Evolutionary conservation across 768 basidiomycete genomes (phyloP), one percentile per base, ranked within the genome.

Genomic region (Suillus subluteus): DNA sequence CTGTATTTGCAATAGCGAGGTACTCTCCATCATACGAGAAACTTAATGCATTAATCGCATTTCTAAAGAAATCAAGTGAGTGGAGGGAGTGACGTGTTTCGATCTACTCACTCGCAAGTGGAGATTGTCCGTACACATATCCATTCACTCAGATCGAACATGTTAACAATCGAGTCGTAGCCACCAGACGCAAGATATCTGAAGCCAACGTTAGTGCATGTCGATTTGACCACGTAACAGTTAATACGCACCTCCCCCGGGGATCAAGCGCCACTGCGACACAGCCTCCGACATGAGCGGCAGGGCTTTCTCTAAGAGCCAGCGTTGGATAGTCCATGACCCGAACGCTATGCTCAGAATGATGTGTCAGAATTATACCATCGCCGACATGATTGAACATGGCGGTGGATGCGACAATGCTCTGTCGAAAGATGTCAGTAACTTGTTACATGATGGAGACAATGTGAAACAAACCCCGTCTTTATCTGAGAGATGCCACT

Each of bases 21-120:
- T 89, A 94, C 80, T 95, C 92, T 41, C 92, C 92, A 70, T 94
- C 92, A 68, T 89, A 83, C 15, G 91, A 94, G 82, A 93, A 95
- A 74, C 89, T 92, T 23, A 94, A 76, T 23, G 85, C 84, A 67
- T 86, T 91, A 71, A 93, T 91, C 26, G 87, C 83, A 73, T 92
- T 81, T 65, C 92, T 93, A 70, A 16, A 65, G 15, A 32, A 63
- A 67, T 50, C 46, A 38, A 43, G 52, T 46, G n/a, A 59, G 58
- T 6, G 58, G 23, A 59, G 4, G 23, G 16, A 38, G 8, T 40
- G 41, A 35, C 2, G 38, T 7, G 3, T 4, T 7, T 30, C 40
- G 18, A 7, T 16, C 8, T 5, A 86, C 91, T 69, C 73, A 94
- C 92, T 95, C 92, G 88, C 91, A 92, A 30, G 87, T 82, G 23